These are phyloP conservation scores for Osmanthus fragrans DNA, from an alignment of 257 asterid species.

Conservation along the genomic window DNA sequence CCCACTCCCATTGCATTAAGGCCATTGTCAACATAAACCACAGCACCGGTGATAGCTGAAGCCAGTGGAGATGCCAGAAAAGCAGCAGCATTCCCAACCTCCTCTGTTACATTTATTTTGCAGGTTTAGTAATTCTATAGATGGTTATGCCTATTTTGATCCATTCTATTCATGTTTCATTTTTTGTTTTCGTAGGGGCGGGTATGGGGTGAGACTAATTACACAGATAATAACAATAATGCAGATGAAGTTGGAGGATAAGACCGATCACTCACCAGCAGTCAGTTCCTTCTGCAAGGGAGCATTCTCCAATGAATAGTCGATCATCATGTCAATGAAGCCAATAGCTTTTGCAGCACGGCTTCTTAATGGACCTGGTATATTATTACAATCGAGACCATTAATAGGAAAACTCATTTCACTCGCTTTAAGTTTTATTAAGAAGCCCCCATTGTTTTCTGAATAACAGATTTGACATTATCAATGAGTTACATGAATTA, in stretches of 20 bases:
- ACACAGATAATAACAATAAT: too few species aligned
- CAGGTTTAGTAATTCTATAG: neutral
- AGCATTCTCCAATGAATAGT: conserved; percentile 85
- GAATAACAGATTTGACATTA: neutral
- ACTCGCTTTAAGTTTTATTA: neutral
- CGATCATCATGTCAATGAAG: conserved; percentile 95
- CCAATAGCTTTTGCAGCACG: conserved; percentile 84
- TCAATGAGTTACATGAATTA: neutral
- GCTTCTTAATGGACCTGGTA: conserved; percentile 87
- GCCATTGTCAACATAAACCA: conserved; percentile 74
- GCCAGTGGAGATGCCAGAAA: conserved; percentile 79
- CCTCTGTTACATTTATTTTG: conserved; percentile 49
- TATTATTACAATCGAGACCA: neutral
- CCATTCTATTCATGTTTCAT: too few species aligned
- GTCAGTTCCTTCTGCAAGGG: conserved; percentile 91
- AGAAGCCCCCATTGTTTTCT: neutral
- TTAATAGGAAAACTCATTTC: neutral
- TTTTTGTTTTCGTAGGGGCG: too few species aligned
- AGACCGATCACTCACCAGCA: conserved; percentile 61
- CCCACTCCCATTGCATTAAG: conserved; percentile 89
- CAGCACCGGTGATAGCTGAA: conserved; percentile 84
- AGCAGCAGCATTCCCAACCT: conserved; percentile 83
- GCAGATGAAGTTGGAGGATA: neutral
- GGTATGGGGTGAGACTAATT: too few species aligned
- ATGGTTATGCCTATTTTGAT: too few species aligned